Conservation (phyloP, 1,284 basidiomycete species). For the Apiotrichum akiyoshidainum region DNA sequence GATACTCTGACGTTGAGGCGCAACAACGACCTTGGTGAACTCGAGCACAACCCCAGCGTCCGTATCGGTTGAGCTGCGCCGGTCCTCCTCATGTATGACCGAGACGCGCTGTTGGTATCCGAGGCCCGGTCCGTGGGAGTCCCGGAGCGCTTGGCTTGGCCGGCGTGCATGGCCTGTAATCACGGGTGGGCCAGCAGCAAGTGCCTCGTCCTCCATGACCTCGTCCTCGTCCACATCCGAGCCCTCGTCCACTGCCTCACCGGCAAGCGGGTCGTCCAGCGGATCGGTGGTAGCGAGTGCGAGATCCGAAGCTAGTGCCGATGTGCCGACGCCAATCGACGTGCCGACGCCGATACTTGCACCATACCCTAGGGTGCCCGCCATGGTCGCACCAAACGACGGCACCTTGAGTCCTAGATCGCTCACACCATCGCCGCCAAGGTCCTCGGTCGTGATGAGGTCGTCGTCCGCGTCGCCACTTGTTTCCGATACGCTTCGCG, state of each 20-base stretch:
- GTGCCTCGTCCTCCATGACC: slow-evolving; percentile 26
- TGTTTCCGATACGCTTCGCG: slow-evolving; percentile 21
- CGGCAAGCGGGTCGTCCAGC: slow-evolving; percentile 2
- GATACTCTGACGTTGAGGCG: not conserved
- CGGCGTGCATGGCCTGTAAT: not conserved
- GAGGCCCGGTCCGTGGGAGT: not conserved
- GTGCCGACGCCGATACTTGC: slow-evolving; percentile 22
- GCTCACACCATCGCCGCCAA: slow-evolving; percentile 48
- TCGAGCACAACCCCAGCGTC: slow-evolving; percentile 19
- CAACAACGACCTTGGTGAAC: slow-evolving; percentile 15
- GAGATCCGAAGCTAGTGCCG: slow-evolving; percentile 26
- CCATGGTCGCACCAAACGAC: not conserved
- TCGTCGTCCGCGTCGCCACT: slow-evolving; percentile 39
- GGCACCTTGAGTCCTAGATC: slow-evolving; percentile 35
- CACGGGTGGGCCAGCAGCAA: not conserved
- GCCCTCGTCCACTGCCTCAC: slow-evolving; percentile 42
- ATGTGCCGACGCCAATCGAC: slow-evolving; percentile 19
- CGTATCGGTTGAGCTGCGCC: slow-evolving; percentile 30
- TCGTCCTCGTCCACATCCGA: slow-evolving; percentile 37
- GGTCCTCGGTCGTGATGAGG: slow-evolving; percentile 44
- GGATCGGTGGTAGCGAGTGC: slow-evolving; percentile 19
- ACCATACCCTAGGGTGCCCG: slow-evolving; percentile 57
- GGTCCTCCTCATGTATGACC: slow-evolving; percentile 20
- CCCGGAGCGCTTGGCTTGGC: not conserved
- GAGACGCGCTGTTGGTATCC: slow-evolving; percentile 10